phyloP scores from a whole-genome alignment of 129 eudicot genomes.

The sunflower (Helianthus annuus) region HanXRQr2.0-SUNRISE NC_035448.2:173469717-173470216 shows the following conservation, averaged over 20 bases:
- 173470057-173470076: constrained; percentile 33
- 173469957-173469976: too few relatives aligned
- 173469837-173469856: neutral
- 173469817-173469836: constrained; percentile 1
- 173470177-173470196: constrained; percentile 28
- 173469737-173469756: constrained; percentile 84
- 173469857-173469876: neutral
- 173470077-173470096: constrained; percentile 29
- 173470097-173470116: constrained; percentile 20
- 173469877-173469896: constrained; percentile 1
- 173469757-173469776: constrained; percentile 76
- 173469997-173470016: constrained; percentile 39
- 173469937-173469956: too few relatives aligned
- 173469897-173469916: neutral
- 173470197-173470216: constrained; percentile 4
- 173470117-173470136: constrained; percentile 23
- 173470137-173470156: constrained; percentile 14
- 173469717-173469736: constrained; percentile 92
- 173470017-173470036: constrained; percentile 39
- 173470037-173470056: constrained; percentile 34
- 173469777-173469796: constrained; percentile 84
- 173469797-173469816: constrained; percentile 45
- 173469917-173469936: constrained; percentile 1
- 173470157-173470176: neutral
- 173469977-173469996: constrained; percentile 21